Evolutionary conservation across 257 asterid species (phyloP), one percentile per base, ranked within the genome.

Genomic region (Penstemon davidsonii): DNA sequence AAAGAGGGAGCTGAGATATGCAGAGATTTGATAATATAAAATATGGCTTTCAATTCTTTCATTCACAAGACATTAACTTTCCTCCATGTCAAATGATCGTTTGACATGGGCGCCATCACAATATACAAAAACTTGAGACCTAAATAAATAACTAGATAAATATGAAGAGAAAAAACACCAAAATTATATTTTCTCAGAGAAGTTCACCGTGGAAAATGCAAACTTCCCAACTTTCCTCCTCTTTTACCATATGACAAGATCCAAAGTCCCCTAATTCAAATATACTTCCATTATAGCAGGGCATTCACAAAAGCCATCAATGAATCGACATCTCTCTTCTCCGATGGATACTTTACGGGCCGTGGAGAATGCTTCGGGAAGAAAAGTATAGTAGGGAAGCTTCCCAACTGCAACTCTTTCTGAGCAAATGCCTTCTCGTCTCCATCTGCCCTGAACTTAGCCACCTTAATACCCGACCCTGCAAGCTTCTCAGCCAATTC

Each of bases 381-480:
- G 78, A 90, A 84, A 3, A 90, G 79, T 40, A 90, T 66, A 10
- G 96, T 90, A 0, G 96, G 96, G 75, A 87, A 90, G 78, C 90
- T 90, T 44, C 91, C 85, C 38, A 90, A 73, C 71, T 79, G 83
- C 78, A 90, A 59, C 66, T 87, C 88, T 63, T 80, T 69, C 70
- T 90, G 81, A 1, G 96, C 95, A 74, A 79, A 90, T 5, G 79
- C 70, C 66, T 90, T 90, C 77, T 90, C 89, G 18, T 87, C 96
- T 13, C 95, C 96, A 15, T 90, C 96, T 19, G 96, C 94, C 76
- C 81, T 70, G 44, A 90, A 90, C 70, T 87, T 90, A 7, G 81
- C 96, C 0, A 90, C 91, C 84, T 83, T 90, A 37, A 90, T 84
- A 2, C 90, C 88, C 0, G 84, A 74, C 4, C 85, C 89, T 0